Evolutionary conservation across 1,284 basidiomycete species (phyloP).

Genomic region (Ustilago loliicola): DNA sequence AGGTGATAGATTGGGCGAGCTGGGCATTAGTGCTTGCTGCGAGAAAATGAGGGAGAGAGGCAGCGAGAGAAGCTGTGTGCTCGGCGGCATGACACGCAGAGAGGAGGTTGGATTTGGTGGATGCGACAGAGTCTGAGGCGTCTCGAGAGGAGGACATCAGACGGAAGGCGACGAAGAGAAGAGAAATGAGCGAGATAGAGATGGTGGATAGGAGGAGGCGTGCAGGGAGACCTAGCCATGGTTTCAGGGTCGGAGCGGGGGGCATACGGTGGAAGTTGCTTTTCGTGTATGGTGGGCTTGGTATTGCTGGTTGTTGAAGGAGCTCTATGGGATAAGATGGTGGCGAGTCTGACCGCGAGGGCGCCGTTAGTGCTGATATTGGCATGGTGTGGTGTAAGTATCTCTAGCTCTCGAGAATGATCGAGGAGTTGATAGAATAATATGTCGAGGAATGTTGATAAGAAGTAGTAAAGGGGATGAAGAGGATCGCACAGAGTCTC

Average conservation of each 20-base stretch:
- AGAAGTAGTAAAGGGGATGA: neutral
- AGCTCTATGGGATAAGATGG: conserved; percentile 19
- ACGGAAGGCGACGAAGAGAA: conserved; percentile 86
- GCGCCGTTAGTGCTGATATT: neutral
- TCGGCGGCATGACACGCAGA: conserved; percentile 86
- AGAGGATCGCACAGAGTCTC: neutral
- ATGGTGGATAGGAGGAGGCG: conserved; percentile 85
- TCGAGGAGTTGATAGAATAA: neutral
- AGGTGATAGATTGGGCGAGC: conserved; percentile 82
- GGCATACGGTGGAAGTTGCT: too few relatives aligned
- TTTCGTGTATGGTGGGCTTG: conserved; percentile 9
- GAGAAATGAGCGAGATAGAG: conserved; percentile 78
- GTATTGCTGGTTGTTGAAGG: neutral
- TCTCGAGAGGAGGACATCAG: conserved; percentile 80
- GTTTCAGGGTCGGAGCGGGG: conserved; percentile 63
- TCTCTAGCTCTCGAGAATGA: neutral
- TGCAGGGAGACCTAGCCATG: conserved; percentile 85
- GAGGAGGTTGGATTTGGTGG: conserved; percentile 80
- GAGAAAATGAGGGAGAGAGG: conserved; percentile 87
- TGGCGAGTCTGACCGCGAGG: conserved; percentile 20
- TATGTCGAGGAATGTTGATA: neutral
- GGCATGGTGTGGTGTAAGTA: conserved; percentile 15
- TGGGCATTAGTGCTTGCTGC: conserved; percentile 85
- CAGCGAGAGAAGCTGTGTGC: conserved; percentile 82
- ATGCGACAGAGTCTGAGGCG: conserved; percentile 78